Base-by-base conservation (phyloP, 1,284 basidiomycete genomes). In the Cryptococcus neoformans region DNA sequence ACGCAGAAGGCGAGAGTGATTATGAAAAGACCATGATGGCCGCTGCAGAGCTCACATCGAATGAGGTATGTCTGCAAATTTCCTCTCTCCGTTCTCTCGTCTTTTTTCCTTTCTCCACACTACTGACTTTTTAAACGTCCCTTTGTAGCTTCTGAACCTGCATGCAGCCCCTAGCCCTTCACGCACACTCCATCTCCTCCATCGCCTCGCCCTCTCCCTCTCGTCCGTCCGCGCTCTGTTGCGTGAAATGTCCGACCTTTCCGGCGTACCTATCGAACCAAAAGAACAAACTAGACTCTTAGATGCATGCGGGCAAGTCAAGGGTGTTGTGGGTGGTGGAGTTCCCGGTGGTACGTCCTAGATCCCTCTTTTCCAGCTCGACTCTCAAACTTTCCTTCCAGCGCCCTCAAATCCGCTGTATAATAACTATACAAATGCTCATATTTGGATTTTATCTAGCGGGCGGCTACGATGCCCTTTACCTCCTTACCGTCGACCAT, bases 381-480 rank as follows among this genome's bases (percentile, higher is more conserved):
- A 21, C 21, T 21, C 21, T 21, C 21, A 21, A 21, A 21, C 21
- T 21, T 21, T 21, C 21, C 21, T 21, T 21, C 21, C 21, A 21
- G 21, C 21, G 21, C 21, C 21, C 21, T 21, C 21, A 21, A 21
- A 21, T 21, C 21, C 21, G 21, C 21, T 21, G 21, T 21, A 21
- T 21, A 21, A 21, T 21, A 21, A 21, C 21, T 17, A 34, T 44
- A 9, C 51, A 16, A 6, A 49, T 9, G 11, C 36, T 10, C 17
- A 6, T 35, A 50, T 40, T 46, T 51, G 21, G 6, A 35, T 28
- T 14, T 51, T 51, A 21, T 55, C 65, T 10, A 92, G 92, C 96
- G 35, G 96, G 96, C 4, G 96, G 96, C 1, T 99, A 90, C 74
- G 96, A 99, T 72, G 96, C 96, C 1, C 84, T 99, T 54, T 99